Evolutionary conservation across 768 basidiomycete species (phyloP).

Genomic region (Lactarius tabidus): DNA sequence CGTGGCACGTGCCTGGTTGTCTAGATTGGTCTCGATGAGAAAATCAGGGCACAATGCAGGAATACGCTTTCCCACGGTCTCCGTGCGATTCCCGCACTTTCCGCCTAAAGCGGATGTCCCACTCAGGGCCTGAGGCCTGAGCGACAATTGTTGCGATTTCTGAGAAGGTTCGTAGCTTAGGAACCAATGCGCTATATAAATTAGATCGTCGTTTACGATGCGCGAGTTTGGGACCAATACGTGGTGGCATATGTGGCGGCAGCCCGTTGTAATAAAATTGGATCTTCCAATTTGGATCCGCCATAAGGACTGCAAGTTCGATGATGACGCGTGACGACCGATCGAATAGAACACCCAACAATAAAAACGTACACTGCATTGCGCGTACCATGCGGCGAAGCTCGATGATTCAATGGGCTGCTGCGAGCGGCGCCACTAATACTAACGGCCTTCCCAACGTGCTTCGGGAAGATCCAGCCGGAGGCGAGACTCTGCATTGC

Average conservation of each 20-base stretch:
- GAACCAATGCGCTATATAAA: not conserved
- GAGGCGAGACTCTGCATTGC: slow-evolving; percentile 96
- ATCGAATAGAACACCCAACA: not conserved
- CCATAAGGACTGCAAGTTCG: slow-evolving; percentile 83
- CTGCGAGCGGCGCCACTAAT: slow-evolving; percentile 95
- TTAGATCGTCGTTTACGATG: slow-evolving; percentile 61
- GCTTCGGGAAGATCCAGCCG: slow-evolving; percentile 86
- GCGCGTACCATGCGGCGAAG: slow-evolving; percentile 94
- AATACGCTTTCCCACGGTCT: slow-evolving; percentile 29
- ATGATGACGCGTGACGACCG: slow-evolving; percentile 11
- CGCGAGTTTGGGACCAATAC: slow-evolving; percentile 99
- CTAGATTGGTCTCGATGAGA: slow-evolving; percentile 96
- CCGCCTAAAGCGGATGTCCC: slow-evolving; percentile 97
- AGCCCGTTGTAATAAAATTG: slow-evolving; percentile 94
- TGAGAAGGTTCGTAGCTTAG: slow-evolving; percentile 31
- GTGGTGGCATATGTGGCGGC: slow-evolving; percentile 95
- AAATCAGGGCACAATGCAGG: slow-evolving; percentile 96
- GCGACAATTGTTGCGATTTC: slow-evolving; percentile 99
- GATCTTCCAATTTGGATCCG: slow-evolving; percentile 98
- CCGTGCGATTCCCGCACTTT: slow-evolving; percentile 46
- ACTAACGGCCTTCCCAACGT: slow-evolving; percentile 86
- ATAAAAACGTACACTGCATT: slow-evolving; percentile 70
- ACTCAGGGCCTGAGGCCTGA: slow-evolving; percentile 99
- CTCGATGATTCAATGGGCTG: slow-evolving; percentile 84
- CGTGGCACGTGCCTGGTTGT: slow-evolving; percentile 65